These are phyloP conservation scores for Picea glauca DNA, from an alignment of 75 land plant genomes.

Conservation along the genomic window DNA sequence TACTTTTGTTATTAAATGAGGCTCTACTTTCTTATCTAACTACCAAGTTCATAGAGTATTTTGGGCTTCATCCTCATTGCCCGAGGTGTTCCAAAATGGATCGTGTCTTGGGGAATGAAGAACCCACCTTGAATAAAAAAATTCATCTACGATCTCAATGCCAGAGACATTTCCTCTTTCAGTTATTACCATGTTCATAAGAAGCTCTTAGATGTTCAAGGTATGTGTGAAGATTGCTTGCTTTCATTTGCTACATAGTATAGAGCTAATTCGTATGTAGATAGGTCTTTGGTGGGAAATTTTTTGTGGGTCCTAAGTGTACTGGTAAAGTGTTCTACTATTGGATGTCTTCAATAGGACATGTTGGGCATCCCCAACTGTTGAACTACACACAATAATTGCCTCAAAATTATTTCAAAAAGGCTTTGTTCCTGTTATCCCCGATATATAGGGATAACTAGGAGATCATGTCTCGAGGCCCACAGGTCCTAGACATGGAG, in stretches of 20 bases:
- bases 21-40: conserved; percentile 40
- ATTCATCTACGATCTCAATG: conserved; percentile 41
- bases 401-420: no score
- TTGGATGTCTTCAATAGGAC: no score
- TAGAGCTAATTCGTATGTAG: conserved; percentile 31
- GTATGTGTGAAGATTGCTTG: conserved; percentile 52
- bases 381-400: no score
- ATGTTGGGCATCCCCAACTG: no score
- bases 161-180: conserved; percentile 48
- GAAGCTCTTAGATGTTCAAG: conserved; percentile 43
- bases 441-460: no score
- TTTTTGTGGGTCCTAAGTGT: conserved; percentile 19
- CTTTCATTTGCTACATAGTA: conserved; percentile 32
- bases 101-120: conserved; percentile 37
- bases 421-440: no score
- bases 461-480: no score
- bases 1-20: conserved; percentile 33
- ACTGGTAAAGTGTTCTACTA: neutral
- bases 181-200: conserved; percentile 42
- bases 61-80: conserved; percentile 48
- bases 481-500: no score
- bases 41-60: conserved; percentile 38
- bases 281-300: conserved; percentile 33
- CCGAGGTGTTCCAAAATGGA: conserved; percentile 55
- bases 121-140: neutral